Conservation (phyloP, 306 rosid species). For the Crotalaria pallida region DNA sequence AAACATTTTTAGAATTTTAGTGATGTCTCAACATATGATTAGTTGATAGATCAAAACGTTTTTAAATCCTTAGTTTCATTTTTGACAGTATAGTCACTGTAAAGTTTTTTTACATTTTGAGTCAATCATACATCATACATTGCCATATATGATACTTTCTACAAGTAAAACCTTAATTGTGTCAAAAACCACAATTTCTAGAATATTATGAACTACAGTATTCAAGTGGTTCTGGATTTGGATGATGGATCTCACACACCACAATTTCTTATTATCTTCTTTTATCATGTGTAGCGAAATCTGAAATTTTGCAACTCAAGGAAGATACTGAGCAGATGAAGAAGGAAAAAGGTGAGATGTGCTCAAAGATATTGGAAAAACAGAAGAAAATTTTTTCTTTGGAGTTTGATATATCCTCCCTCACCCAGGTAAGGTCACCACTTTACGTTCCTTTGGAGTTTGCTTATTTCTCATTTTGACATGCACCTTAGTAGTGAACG, state of each 20-base stretch:
- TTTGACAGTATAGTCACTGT: too few species aligned
- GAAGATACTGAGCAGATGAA: constrained; percentile 53
- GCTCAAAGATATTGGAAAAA: constrained; percentile 66
- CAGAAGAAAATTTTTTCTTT: constrained; percentile 48
- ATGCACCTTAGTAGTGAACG: not conserved
- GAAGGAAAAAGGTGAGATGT: constrained; percentile 54
- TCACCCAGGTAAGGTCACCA: constrained; percentile 51
- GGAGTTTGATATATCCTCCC: constrained; percentile 60
- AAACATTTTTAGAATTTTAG: too few species aligned
- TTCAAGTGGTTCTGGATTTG: not conserved
- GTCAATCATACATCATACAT: too few species aligned
- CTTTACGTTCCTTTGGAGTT: not conserved
- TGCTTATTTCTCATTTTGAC: not conserved
- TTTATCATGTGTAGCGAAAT: constrained; percentile 43
- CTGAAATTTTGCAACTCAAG: constrained; percentile 35
- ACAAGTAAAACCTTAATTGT: not conserved
- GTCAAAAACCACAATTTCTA: not conserved
- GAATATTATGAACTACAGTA: not conserved
- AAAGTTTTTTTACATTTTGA: too few species aligned
- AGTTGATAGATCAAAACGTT: too few species aligned
- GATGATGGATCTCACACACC: not conserved
- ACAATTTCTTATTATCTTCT: not conserved
- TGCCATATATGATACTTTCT: too few species aligned
- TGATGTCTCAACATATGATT: too few species aligned
- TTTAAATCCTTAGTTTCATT: too few species aligned